Evolutionary conservation across 768 basidiomycete genomes (phyloP).

Genomic region (Boletales sp.): DNA sequence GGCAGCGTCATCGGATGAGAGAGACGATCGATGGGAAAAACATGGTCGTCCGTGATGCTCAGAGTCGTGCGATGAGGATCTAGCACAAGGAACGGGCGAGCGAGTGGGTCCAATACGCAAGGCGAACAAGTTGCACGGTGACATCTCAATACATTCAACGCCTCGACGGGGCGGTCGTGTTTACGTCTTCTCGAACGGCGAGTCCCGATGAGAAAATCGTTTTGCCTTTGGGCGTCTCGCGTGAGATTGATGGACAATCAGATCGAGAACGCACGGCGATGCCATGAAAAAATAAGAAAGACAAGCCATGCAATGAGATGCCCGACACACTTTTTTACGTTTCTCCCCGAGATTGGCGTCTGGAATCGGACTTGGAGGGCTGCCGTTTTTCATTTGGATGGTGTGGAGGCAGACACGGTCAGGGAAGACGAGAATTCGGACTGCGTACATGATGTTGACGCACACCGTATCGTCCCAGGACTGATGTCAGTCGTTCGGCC

Average conservation of each 20-base stretch:
- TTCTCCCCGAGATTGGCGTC: neutral
- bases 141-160: slow-evolving; percentile 4
- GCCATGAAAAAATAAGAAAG: too few species aligned
- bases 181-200: slow-evolving; percentile 20
- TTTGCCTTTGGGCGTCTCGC: neutral
- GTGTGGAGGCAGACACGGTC: slow-evolving; percentile 18
- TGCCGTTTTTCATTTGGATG: slow-evolving; percentile 14
- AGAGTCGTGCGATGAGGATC: neutral
- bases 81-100: neutral
- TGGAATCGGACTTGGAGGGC: neutral
- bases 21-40: too few species aligned
- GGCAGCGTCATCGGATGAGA: too few species aligned
- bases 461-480: too few species aligned
- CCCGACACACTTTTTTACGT: slow-evolving; percentile 21
- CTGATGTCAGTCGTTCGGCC: too few species aligned
- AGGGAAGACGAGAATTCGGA: slow-evolving; percentile 20
- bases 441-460: too few species aligned
- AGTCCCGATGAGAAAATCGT: slow-evolving; percentile 4
- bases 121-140: neutral
- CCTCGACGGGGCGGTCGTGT: neutral
- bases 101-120: neutral
- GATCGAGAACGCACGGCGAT: slow-evolving; percentile 1
- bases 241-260: slow-evolving; percentile 4
- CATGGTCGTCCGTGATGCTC: too few species aligned
- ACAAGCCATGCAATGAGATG: neutral